phyloP scores from a whole-genome alignment of 2,329 filamentous ascomycete genomes.

The Neopestalotiopsis sp. region DNA sequence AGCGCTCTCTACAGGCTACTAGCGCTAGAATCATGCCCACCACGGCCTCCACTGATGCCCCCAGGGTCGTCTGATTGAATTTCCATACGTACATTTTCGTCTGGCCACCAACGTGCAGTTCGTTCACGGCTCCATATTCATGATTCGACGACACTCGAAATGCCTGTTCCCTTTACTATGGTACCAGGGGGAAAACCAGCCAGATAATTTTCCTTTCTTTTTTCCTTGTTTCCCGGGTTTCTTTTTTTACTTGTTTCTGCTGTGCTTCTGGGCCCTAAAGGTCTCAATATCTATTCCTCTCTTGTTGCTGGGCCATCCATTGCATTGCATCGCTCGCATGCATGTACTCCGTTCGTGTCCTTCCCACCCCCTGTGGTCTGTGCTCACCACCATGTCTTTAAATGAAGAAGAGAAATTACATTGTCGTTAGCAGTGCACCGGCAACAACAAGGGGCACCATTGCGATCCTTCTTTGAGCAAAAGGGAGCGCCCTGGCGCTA shows the following conservation, averaged over 20 bases:
- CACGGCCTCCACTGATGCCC: slow-evolving; percentile 3
- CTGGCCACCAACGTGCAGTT: neutral
- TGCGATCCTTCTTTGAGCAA: slow-evolving; percentile 13
- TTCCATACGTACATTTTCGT: neutral
- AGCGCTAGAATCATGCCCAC: neutral
- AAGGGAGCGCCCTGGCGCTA: slow-evolving; percentile 10
- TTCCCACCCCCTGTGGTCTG: slow-evolving; percentile 29
- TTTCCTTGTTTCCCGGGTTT: neutral
- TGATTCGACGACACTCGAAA: neutral
- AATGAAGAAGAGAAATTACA: slow-evolving; percentile 39
- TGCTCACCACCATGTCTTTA: slow-evolving; percentile 29
- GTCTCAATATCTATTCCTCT: neutral
- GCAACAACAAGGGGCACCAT: slow-evolving; percentile 21
- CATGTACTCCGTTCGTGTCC: neutral
- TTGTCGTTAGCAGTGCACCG: slow-evolving; percentile 33
- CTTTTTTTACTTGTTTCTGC: neutral
- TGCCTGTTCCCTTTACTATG: neutral
- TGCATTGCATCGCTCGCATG: neutral
- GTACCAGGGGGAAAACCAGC: neutral
- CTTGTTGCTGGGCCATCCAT: slow-evolving; percentile 14
- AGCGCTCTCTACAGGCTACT: slow-evolving; percentile 1
- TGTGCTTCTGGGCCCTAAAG: neutral
- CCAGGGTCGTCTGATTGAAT: slow-evolving; percentile 11
- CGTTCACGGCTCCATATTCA: neutral
- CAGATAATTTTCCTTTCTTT: neutral